phyloP scores from a whole-genome alignment of 306 rosid genomes.

The Purshia tridentata region DNA sequence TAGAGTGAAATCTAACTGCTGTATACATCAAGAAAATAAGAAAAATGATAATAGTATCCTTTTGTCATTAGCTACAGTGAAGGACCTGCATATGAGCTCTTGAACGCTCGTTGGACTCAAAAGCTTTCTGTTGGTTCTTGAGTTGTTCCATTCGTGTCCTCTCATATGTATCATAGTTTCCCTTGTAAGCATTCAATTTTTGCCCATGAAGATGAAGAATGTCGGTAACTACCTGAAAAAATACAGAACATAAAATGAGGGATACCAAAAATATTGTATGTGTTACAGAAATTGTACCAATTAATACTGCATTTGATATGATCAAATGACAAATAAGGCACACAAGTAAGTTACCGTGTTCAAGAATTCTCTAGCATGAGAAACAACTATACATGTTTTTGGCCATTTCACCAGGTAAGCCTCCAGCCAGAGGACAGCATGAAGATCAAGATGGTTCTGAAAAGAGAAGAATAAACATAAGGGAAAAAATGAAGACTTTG shows the following conservation, averaged over 20 bases:
- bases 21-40: conserved; percentile 11
- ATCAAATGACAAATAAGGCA: conserved; percentile 16
- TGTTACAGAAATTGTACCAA: background rate
- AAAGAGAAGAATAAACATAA: conserved; percentile 18
- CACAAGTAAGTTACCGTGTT: conserved; percentile 62
- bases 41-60: conserved; percentile 2
- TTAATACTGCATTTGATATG: background rate
- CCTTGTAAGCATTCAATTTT: conserved; percentile 68
- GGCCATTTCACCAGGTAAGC: conserved; percentile 93
- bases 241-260: conserved; percentile 22
- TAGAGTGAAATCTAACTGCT: background rate
- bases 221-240: conserved; percentile 84
- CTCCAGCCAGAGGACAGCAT: conserved; percentile 98
- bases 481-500: background rate
- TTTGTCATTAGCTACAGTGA: background rate
- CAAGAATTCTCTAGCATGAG: conserved; percentile 98
- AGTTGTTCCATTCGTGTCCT: conserved; percentile 81
- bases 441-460: conserved; percentile 99
- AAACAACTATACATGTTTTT: conserved; percentile 89
- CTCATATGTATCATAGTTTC: conserved; percentile 92
- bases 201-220: conserved; percentile 87
- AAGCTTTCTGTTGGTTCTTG: conserved; percentile 88
- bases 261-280: background rate
- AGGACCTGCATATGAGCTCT: conserved; percentile 95
- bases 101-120: conserved; percentile 86